A percentile compares a stretch with the other conserved stretches of the same genome.
Conservation (phyloP, 495 filamentous ascomycete genomes). For the Penicillium ucsense region DNA sequence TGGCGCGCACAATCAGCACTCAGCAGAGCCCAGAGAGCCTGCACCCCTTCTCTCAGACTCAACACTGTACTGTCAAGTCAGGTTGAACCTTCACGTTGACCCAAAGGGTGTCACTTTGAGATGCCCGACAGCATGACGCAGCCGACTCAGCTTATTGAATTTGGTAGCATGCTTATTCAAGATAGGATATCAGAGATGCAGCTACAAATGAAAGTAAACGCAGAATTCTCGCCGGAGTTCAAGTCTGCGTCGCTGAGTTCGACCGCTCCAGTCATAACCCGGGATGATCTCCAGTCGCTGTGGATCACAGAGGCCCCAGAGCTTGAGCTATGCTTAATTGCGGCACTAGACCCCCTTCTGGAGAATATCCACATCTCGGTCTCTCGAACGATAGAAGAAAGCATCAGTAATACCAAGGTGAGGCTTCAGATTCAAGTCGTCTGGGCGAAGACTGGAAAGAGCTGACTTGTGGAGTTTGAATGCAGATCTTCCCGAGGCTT, state of each 20-base stretch:
- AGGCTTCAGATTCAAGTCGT: no score
- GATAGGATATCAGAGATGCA: background rate
- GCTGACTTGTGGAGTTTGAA: no score
- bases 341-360: conserved; percentile 2
- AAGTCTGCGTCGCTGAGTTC: background rate
- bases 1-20: no score
- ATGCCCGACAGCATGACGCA: conserved; percentile 5
- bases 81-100: no score
- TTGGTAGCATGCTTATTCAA: no score
- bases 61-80: no score
- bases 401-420: conserved; percentile 21
- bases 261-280: background rate
- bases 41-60: no score
- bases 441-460: no score
- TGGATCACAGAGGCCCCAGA: conserved; percentile 27
- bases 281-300: conserved; percentile 2
- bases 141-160: background rate
- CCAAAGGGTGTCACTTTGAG: no score
- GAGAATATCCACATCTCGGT: conserved; percentile 4
- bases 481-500: conserved; percentile 27
- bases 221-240: background rate
- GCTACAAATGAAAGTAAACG: conserved; percentile 8
- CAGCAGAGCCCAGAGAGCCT: no score
- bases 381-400: conserved; percentile 10
- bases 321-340: conserved; percentile 14